Percentiles rank a stretch among this genome's conserved stretches.
Evolutionary conservation across 176 grass and related monocot species (phyloP).

Genomic region (Oryza coarctata): DNA sequence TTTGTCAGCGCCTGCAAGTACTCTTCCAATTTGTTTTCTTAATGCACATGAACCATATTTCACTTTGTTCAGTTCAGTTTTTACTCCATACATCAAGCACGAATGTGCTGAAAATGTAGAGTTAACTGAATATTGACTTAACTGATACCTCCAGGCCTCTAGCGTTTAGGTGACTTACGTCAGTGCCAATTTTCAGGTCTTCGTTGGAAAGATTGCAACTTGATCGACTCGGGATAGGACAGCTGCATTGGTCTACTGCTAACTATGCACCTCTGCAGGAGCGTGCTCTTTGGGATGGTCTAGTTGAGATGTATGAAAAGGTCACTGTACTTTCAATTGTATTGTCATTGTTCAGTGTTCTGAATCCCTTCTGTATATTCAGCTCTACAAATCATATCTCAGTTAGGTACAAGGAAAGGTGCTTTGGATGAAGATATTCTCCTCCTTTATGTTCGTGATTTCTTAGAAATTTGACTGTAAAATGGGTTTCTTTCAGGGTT

Average conservation of each 20-base stretch:
- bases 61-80: conserved; percentile 3
- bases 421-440: neutral
- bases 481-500: conserved; percentile 49
- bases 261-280: conserved; percentile 97
- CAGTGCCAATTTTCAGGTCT: conserved; percentile 49
- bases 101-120: neutral
- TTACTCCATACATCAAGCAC: neutral
- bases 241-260: conserved; percentile 94
- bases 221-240: conserved; percentile 78
- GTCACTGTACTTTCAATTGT: conserved; percentile 49
- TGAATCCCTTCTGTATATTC: conserved; percentile 9
- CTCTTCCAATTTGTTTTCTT: conserved; percentile 56
- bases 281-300: conserved; percentile 79
- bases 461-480: conserved; percentile 13
- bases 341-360: neutral
- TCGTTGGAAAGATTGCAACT: conserved; percentile 82
- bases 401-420: neutral
- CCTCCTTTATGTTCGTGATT: neutral
- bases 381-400: conserved; percentile 13
- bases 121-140: neutral
- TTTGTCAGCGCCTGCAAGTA: conserved; percentile 99
- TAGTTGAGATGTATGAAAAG: conserved; percentile 95
- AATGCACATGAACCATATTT: conserved; percentile 40
- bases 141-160: neutral
- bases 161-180: neutral